phyloP scores from a whole-genome alignment of 306 rosid species.

The Cucumis sativus region DNA sequence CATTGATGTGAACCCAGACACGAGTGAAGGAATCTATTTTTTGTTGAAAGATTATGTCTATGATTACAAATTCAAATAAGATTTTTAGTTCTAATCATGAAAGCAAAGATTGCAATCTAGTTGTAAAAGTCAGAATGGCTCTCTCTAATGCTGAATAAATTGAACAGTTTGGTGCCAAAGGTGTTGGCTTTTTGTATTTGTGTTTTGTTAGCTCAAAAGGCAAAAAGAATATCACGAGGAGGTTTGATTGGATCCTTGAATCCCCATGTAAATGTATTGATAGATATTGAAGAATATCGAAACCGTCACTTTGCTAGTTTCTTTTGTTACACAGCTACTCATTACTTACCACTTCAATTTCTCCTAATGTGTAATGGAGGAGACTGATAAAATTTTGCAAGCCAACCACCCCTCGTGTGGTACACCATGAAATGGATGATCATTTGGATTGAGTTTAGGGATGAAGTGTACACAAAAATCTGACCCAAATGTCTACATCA shows the following conservation, averaged over 20 bases:
- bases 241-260: not conserved
- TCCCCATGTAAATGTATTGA: not conserved
- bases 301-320: no score
- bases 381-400: no score
- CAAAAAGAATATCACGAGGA: not conserved
- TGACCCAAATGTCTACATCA: no score
- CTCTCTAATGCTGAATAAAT: not conserved
- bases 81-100: not conserved
- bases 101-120: not conserved
- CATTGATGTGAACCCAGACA: not conserved
- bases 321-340: no score
- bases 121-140: not conserved
- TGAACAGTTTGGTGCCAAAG: not conserved
- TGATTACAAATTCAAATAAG: not conserved
- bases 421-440: no score
- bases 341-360: no score
- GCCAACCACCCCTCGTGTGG: no score
- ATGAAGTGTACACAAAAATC: no score
- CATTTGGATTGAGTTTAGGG: no score
- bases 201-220: not conserved
- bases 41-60: not conserved
- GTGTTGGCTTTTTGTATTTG: not conserved
- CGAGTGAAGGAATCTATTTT: not conserved
- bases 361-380: no score
- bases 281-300: not conserved